phyloP scores from a whole-genome alignment of 1,284 basidiomycete species.

The Austroboletus novae-zelandiae region DNA sequence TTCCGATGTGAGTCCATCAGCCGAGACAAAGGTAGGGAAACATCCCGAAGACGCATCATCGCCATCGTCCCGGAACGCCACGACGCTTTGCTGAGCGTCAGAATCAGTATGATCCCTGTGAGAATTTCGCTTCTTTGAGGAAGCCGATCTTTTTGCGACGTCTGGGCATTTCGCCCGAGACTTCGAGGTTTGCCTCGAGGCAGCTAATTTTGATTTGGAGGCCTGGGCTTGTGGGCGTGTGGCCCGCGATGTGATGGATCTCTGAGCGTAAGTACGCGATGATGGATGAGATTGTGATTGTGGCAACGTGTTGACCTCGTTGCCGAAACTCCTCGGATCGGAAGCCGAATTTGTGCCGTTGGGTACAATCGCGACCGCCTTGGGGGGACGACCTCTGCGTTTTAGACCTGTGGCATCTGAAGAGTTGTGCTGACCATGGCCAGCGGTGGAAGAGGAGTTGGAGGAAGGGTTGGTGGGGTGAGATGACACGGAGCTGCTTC shows the following conservation, averaged over 20 bases:
- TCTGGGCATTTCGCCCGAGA: slow-evolving; percentile 39
- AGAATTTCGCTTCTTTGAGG: slow-evolving; percentile 30
- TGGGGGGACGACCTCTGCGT: slow-evolving; percentile 56
- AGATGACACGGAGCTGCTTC: slow-evolving; percentile 14
- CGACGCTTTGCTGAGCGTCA: slow-evolving; percentile 23
- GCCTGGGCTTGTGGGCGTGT: slow-evolving; percentile 23
- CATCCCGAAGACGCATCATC: slow-evolving; percentile 38
- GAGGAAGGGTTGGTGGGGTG: slow-evolving; percentile 10
- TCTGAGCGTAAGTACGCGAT: slow-evolving; percentile 22
- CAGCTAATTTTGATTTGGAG: slow-evolving; percentile 33
- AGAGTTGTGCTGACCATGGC: slow-evolving; percentile 19
- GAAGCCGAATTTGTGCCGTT: slow-evolving; percentile 22
- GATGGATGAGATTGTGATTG: slow-evolving; percentile 35
- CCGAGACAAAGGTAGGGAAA: slow-evolving; percentile 70
- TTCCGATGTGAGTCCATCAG: slow-evolving; percentile 51
- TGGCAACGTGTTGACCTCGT: slow-evolving; percentile 33
- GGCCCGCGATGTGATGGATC: slow-evolving; percentile 22
- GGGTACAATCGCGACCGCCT: slow-evolving; percentile 34
- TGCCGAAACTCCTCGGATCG: slow-evolving; percentile 22
- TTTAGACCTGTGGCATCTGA: slow-evolving; percentile 40
- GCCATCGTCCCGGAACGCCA: slow-evolving; percentile 21
- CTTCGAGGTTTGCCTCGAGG: slow-evolving; percentile 33
- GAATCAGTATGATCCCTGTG: slow-evolving; percentile 35
- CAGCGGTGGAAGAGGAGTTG: slow-evolving; percentile 25
- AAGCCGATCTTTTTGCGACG: slow-evolving; percentile 39